Evolutionary conservation across 176 grass and related monocot genomes (phyloP).

Genomic region (Neostapfia colusana): DNA sequence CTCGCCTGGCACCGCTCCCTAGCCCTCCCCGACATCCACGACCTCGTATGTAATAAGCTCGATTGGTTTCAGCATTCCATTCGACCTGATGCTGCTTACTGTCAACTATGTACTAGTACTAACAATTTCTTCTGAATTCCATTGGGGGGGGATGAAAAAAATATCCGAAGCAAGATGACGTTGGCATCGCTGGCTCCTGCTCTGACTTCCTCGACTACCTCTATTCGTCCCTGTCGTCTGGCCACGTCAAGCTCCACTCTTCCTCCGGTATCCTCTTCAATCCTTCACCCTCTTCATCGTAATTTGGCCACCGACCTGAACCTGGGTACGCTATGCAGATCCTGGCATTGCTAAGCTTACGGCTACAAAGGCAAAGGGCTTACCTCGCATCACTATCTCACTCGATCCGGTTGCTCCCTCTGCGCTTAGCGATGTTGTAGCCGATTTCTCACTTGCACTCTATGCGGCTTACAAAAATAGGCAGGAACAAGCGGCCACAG

Average conservation of each 20-base stretch:
- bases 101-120: no score
- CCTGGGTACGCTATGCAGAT: slow-evolving; percentile 31
- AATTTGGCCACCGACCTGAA: neutral
- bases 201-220: slow-evolving; percentile 80
- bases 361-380: slow-evolving; percentile 80
- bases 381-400: slow-evolving; percentile 73
- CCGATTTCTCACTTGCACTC: slow-evolving; percentile 60
- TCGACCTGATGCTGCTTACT: neutral
- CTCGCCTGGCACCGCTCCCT: slow-evolving; percentile 61
- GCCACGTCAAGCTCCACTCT: slow-evolving; percentile 59
- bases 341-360: slow-evolving; percentile 42
- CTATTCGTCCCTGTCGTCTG: slow-evolving; percentile 58
- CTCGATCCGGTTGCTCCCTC: slow-evolving; percentile 49
- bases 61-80: neutral
- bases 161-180: slow-evolving; percentile 72
- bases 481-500: slow-evolving; percentile 49
- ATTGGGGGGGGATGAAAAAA: neutral
- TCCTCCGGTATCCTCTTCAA: slow-evolving; percentile 2
- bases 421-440: slow-evolving; percentile 50
- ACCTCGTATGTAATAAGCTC: slow-evolving; percentile 54
- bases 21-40: slow-evolving; percentile 58
- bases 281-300: neutral
- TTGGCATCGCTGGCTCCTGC: slow-evolving; percentile 84
- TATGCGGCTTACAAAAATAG: slow-evolving; percentile 53
- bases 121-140: neutral